phyloP scores from a whole-genome alignment of 2,329 filamentous ascomycete genomes.

The Parafenestella ontariensis region DNA sequence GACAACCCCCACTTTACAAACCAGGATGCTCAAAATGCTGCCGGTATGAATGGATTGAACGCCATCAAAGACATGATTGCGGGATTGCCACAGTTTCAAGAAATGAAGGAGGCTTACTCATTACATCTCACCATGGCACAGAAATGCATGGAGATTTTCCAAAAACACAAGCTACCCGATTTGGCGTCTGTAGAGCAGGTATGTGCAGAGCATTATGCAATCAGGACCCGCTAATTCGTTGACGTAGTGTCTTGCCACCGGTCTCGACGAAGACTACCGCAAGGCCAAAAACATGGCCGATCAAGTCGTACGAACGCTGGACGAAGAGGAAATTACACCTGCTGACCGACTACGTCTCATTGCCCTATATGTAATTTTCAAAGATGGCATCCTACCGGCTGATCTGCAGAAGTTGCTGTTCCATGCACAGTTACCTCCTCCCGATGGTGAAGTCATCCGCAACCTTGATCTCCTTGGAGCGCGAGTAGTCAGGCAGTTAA shows the following conservation, averaged over 20 bases:
- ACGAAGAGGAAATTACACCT: constrained; percentile 76
- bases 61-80: constrained; percentile 98
- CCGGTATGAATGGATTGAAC: constrained; percentile 84
- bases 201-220: constrained; percentile 5
- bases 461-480: constrained; percentile 86
- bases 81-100: constrained; percentile 90
- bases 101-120: constrained; percentile 94
- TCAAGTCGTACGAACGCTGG: constrained; percentile 83
- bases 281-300: constrained; percentile 90
- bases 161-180: constrained; percentile 82
- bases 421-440: constrained; percentile 78
- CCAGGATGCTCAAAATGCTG: constrained; percentile 69
- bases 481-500: constrained; percentile 73
- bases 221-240: neutral
- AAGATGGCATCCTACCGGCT: constrained; percentile 81
- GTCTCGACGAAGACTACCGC: constrained; percentile 88
- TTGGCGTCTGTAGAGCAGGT: constrained; percentile 86
- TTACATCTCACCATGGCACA: constrained; percentile 96
- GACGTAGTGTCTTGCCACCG: constrained; percentile 78
- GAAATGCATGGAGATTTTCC: constrained; percentile 94
- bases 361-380: constrained; percentile 83
- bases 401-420: constrained; percentile 85
- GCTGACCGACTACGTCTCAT: constrained; percentile 84
- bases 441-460: constrained; percentile 74
- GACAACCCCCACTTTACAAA: constrained; percentile 93